phyloP scores from a whole-genome alignment of 2,329 filamentous ascomycete species.

The Pseudocercospora macadamiae region DNA sequence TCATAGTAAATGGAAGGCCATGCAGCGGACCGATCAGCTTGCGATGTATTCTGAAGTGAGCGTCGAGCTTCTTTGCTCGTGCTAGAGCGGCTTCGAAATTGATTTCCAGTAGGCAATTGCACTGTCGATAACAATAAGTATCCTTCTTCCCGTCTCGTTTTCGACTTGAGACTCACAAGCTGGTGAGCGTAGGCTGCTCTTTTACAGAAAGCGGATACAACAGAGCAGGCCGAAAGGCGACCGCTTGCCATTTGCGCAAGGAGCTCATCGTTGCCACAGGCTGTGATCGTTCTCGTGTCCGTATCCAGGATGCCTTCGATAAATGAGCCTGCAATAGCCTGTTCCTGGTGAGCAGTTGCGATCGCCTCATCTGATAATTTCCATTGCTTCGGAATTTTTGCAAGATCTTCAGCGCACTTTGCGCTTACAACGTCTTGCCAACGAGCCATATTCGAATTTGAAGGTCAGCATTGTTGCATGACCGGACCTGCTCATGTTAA shows the following conservation, averaged over 20 bases:
- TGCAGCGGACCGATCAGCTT: conserved; percentile 5
- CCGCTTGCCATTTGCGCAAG: background rate
- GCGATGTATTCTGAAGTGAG: background rate
- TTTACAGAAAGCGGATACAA: background rate
- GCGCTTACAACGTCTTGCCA: background rate
- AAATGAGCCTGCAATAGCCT: background rate
- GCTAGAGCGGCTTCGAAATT: conserved; percentile 5
- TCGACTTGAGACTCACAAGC: background rate
- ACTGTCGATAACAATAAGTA: background rate
- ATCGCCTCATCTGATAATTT: background rate
- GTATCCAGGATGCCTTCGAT: background rate
- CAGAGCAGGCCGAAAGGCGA: background rate
- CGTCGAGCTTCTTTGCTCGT: conserved; percentile 3
- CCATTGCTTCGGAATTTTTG: background rate
- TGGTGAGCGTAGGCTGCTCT: background rate
- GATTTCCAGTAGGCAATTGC: conserved; percentile 10
- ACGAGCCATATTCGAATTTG: background rate
- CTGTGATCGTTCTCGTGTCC: background rate
- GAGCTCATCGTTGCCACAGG: background rate
- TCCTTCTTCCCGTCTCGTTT: too few relatives aligned
- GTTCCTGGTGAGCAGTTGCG: background rate
- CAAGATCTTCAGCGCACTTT: background rate
- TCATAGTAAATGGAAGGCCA: conserved; percentile 7
- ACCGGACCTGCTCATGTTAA: too few relatives aligned
- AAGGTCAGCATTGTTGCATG: background rate